phyloP scores from a whole-genome alignment of 768 basidiomycete species.

The Russula lepida region DNA sequence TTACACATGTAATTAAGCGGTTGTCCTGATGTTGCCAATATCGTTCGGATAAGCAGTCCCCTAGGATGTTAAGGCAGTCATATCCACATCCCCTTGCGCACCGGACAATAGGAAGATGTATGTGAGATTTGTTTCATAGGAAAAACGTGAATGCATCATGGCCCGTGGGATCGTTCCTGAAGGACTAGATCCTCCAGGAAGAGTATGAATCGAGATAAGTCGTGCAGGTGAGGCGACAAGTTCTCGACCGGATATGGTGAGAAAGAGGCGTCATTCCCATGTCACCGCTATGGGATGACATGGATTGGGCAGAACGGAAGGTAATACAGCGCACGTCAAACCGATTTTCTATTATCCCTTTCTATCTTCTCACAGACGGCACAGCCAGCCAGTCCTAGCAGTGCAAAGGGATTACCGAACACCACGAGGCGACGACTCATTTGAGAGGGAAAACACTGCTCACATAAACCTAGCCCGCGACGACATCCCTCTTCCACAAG shows the following conservation, averaged over 20 bases:
- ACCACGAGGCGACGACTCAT: slow-evolving; percentile 82
- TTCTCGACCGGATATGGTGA: slow-evolving; percentile 65
- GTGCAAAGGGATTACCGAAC: slow-evolving; percentile 79
- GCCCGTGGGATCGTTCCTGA: slow-evolving; percentile 76
- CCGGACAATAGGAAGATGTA: slow-evolving; percentile 59
- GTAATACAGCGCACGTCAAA: slow-evolving; percentile 24
- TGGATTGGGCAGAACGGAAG: background rate
- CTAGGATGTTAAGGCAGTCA: background rate
- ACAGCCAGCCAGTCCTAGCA: slow-evolving; percentile 31
- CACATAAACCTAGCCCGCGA: slow-evolving; percentile 28
- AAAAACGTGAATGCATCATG: slow-evolving; percentile 74
- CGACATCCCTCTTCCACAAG: slow-evolving; percentile 57
- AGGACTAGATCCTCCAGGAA: slow-evolving; percentile 85
- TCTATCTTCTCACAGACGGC: slow-evolving; percentile 30
- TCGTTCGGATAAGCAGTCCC: slow-evolving; percentile 34
- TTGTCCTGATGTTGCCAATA: slow-evolving; percentile 87
- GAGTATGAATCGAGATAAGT: slow-evolving; percentile 69
- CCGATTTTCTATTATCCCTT: slow-evolving; percentile 43
- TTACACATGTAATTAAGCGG: slow-evolving; percentile 93
- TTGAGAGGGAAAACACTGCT: slow-evolving; percentile 49
- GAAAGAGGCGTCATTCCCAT: slow-evolving; percentile 59
- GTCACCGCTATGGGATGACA: slow-evolving; percentile 42
- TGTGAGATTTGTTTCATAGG: slow-evolving; percentile 81
- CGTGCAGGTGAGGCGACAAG: slow-evolving; percentile 61
- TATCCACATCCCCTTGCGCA: slow-evolving; percentile 28